phyloP scores from a whole-genome alignment of 805 yeast genomes.

The Ogataea zsoltii region DNA sequence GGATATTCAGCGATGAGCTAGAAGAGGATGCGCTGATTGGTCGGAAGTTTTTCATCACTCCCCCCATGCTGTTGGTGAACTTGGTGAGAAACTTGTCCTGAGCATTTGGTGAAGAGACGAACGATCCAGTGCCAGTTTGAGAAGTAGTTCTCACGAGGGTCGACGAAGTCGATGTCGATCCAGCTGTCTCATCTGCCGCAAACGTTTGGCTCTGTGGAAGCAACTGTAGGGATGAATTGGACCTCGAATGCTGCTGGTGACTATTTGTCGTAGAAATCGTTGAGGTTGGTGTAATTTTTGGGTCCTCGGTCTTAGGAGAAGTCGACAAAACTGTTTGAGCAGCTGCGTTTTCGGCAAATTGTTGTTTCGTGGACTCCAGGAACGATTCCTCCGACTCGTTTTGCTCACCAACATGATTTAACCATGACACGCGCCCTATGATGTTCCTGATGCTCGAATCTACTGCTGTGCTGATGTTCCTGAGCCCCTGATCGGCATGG shows the following conservation, averaged over 20 bases:
- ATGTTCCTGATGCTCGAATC: constrained; percentile 36
- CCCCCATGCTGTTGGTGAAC: constrained; percentile 35
- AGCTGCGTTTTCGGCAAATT: constrained; percentile 33
- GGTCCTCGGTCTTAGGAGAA: constrained; percentile 16
- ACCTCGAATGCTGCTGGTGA: constrained; percentile 10
- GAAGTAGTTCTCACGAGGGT: constrained; percentile 12
- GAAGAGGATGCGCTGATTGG: constrained; percentile 36
- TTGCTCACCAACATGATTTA: constrained; percentile 14
- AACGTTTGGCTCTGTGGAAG: background rate
- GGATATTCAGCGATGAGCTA: constrained; percentile 30
- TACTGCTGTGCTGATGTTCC: constrained; percentile 36
- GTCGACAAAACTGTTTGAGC: constrained; percentile 14
- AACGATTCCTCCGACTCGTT: constrained; percentile 18
- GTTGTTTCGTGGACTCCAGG: constrained; percentile 28
- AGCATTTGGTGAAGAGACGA: constrained; percentile 18
- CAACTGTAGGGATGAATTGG: constrained; percentile 13
- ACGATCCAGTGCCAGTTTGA: constrained; percentile 9
- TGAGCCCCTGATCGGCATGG: constrained; percentile 38
- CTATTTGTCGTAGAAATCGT: constrained; percentile 27
- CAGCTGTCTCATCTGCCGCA: constrained; percentile 9
- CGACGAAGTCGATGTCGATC: constrained; percentile 12
- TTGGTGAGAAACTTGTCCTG: constrained; percentile 32
- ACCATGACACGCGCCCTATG: constrained; percentile 36
- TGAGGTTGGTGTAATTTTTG: constrained; percentile 32
- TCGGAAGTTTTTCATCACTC: constrained; percentile 37